A percentile compares a stretch with the other conserved stretches of the same genome.
Evolutionary conservation across 2,329 filamentous ascomycete genomes (phyloP).

Genomic region (Penicillium thymicola): DNA sequence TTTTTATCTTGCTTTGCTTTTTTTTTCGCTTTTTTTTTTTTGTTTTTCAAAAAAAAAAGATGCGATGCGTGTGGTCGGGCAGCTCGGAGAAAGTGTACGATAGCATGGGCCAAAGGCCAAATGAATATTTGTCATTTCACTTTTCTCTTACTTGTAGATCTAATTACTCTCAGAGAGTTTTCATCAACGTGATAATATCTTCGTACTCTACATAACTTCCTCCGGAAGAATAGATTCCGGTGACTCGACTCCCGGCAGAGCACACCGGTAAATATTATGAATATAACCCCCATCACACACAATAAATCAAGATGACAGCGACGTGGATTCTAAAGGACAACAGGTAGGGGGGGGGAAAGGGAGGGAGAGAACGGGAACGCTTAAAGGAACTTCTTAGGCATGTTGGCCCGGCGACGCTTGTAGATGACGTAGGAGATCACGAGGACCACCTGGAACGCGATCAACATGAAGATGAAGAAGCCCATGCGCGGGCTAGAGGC

Average conservation of each 20-base stretch:
- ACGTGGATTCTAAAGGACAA: neutral
- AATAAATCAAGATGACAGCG: neutral
- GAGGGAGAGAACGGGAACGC: neutral
- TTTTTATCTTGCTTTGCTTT: constrained; percentile 1
- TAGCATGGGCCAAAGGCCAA: constrained; percentile 19
- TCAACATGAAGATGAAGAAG: constrained; percentile 65
- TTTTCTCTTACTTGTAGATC: neutral
- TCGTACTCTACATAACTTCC: constrained; percentile 22
- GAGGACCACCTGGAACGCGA: constrained; percentile 71
- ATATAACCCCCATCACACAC: neutral
- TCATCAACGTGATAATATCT: constrained; percentile 7
- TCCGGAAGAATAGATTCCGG: constrained; percentile 3
- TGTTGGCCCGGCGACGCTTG: constrained; percentile 70
- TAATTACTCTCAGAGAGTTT: neutral
- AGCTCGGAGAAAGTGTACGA: constrained; percentile 19
- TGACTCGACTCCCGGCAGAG: constrained; percentile 1
- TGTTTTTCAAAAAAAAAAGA: constrained; percentile 7
- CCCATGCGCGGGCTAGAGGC: constrained; percentile 56
- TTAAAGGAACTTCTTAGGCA: constrained; percentile 90
- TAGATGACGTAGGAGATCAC: constrained; percentile 69
- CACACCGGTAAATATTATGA: constrained; percentile 12
- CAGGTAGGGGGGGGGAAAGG: neutral
- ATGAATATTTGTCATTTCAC: constrained; percentile 8
- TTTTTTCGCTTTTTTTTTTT: neutral
- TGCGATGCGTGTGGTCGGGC: constrained; percentile 9